Conservation (phyloP, 2,329 filamentous ascomycete species). For the Huntiella bhutanensis region DNA sequence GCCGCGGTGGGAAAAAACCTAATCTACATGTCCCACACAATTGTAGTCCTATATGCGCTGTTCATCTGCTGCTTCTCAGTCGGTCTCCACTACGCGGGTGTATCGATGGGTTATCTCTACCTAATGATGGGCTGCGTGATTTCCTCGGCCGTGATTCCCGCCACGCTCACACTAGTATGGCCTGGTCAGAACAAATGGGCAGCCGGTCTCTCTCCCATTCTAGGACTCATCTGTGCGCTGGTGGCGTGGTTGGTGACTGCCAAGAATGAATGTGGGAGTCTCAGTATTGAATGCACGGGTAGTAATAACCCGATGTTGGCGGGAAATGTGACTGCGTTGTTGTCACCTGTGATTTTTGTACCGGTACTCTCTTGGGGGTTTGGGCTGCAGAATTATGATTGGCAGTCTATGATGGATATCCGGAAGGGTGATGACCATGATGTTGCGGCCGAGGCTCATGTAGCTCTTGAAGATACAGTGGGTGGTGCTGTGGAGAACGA, state of each 20-base stretch:
- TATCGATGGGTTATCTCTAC: constrained; percentile 79
- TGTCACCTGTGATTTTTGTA: constrained; percentile 57
- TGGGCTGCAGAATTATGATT: constrained; percentile 57
- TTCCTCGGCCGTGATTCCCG: constrained; percentile 65
- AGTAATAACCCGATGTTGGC: constrained; percentile 74
- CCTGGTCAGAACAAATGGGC: constrained; percentile 56
- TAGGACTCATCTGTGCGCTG: constrained; percentile 47
- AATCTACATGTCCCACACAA: constrained; percentile 60
- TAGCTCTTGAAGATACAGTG: constrained; percentile 46
- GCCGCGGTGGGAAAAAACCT: constrained; percentile 53
- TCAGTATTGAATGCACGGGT: constrained; percentile 59
- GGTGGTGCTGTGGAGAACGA: constrained; percentile 22
- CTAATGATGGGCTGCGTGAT: constrained; percentile 87
- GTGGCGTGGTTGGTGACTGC: constrained; percentile 61
- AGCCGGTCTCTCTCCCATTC: constrained; percentile 45
- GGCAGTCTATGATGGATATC: constrained; percentile 64
- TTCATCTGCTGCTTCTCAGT: constrained; percentile 64
- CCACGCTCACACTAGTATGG: constrained; percentile 66
- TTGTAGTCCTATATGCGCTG: constrained; percentile 52
- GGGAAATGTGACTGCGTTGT: constrained; percentile 65
- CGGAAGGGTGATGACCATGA: constrained; percentile 62
- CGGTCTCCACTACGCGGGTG: constrained; percentile 52
- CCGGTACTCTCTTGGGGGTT: constrained; percentile 51
- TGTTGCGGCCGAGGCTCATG: constrained; percentile 39
- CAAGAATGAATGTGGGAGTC: constrained; percentile 44